These are phyloP conservation scores for Kalmusia sp. DNA, from an alignment of 2,329 filamentous ascomycete genomes.

Conservation along the genomic window DNA sequence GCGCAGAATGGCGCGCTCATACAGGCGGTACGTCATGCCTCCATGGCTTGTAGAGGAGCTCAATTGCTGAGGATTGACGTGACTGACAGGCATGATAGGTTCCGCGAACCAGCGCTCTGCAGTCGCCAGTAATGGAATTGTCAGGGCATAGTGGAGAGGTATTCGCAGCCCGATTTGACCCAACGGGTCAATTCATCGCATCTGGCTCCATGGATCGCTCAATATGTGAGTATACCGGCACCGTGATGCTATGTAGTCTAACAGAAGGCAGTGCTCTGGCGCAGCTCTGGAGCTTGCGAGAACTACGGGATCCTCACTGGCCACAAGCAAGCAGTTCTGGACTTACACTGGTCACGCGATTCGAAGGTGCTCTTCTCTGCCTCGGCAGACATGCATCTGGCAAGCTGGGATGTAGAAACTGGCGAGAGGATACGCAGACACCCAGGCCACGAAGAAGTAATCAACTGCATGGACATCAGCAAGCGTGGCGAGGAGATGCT, in stretches of 20 bases:
- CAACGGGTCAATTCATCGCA: conserved; percentile 85
- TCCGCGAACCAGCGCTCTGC: conserved; percentile 79
- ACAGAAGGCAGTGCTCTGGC: conserved; percentile 78
- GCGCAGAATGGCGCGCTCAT: conserved; percentile 68
- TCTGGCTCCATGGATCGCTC: conserved; percentile 95
- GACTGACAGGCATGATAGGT: conserved; percentile 61
- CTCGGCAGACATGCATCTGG: conserved; percentile 90
- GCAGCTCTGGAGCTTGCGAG: conserved; percentile 88
- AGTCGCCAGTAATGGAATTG: conserved; percentile 94
- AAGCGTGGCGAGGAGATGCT: conserved; percentile 89
- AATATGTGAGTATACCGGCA: conserved; percentile 68
- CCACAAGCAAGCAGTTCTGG: conserved; percentile 88
- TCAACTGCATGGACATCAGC: conserved; percentile 90
- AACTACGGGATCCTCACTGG: conserved; percentile 91
- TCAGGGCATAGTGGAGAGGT: conserved; percentile 81
- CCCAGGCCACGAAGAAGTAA: conserved; percentile 91
- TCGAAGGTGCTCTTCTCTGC: conserved; percentile 89
- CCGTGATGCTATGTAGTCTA: conserved; percentile 24
- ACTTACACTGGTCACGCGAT: conserved; percentile 96
- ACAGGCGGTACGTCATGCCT: conserved; percentile 65
- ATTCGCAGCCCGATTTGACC: conserved; percentile 89
- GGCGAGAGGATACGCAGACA: conserved; percentile 92
- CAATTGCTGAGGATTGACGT: conserved; percentile 37
- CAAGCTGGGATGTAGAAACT: conserved; percentile 93
- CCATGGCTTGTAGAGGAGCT: conserved; percentile 50